Conservation (phyloP, 2,329 filamentous ascomycete species). For the Pyrenochaeta sp. region DNA sequence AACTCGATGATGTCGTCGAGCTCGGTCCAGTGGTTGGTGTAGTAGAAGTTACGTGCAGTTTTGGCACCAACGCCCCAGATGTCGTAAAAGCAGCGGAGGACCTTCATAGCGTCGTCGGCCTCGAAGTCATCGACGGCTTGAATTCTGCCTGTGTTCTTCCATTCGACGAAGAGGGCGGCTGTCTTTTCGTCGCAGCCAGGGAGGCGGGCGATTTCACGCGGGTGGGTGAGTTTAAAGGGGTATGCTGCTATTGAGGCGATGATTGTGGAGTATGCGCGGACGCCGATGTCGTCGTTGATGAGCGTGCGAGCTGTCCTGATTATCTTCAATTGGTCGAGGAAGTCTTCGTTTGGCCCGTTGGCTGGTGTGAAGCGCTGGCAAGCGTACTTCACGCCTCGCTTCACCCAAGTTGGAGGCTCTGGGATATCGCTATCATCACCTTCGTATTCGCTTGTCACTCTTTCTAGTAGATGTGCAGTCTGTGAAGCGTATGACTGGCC, state of each 20-base stretch:
- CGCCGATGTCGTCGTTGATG: constrained; percentile 77
- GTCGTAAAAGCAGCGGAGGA: constrained; percentile 75
- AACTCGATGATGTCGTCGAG: constrained; percentile 85
- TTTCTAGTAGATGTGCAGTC: constrained; percentile 61
- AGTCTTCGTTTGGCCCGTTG: constrained; percentile 74
- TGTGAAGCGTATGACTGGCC: constrained; percentile 21
- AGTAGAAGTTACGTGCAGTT: constrained; percentile 83
- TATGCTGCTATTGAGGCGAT: constrained; percentile 88
- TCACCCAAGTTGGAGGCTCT: constrained; percentile 73
- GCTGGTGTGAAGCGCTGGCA: constrained; percentile 80
- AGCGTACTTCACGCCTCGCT: constrained; percentile 71
- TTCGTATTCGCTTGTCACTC: constrained; percentile 83
- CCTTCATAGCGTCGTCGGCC: constrained; percentile 67
- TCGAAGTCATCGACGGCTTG: constrained; percentile 70
- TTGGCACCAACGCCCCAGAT: constrained; percentile 93
- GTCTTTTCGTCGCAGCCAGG: constrained; percentile 86
- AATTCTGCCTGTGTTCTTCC: constrained; percentile 68
- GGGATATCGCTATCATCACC: constrained; percentile 63
- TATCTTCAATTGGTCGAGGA: constrained; percentile 76
- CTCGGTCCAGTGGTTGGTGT: constrained; percentile 76
- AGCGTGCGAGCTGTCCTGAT: constrained; percentile 76
- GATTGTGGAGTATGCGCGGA: constrained; percentile 84
- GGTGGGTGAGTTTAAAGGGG: constrained; percentile 63
- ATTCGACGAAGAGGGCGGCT: constrained; percentile 79
- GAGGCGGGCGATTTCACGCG: constrained; percentile 58